Evolutionary conservation across 352 stramenopile species (phyloP).

Genomic region (Phytophthora syringae): DNA sequence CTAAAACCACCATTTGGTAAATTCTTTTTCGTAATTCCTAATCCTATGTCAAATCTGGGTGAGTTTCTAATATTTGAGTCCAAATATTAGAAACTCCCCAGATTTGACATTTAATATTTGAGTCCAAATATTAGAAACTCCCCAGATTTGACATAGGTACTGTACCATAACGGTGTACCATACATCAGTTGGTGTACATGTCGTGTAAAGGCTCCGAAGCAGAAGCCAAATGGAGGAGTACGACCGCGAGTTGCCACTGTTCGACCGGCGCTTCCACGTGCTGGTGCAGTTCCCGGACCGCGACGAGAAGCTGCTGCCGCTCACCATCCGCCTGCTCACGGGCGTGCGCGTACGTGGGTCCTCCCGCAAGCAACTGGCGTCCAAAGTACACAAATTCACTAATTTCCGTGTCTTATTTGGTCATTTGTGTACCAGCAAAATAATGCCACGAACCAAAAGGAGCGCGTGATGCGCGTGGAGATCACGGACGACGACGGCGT

Average conservation of each 20-base stretch:
- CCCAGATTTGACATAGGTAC: too few relatives aligned
- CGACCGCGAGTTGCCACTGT: conserved; percentile 80
- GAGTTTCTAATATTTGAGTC: too few relatives aligned
- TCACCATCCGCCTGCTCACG: conserved; percentile 81
- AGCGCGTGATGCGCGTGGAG: conserved; percentile 92
- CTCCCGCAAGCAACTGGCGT: neutral
- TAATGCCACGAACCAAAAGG: conserved; percentile 79
- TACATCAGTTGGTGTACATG: too few relatives aligned
- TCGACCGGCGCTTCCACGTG: conserved; percentile 84
- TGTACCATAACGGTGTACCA: too few relatives aligned
- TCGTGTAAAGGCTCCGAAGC: too few relatives aligned
- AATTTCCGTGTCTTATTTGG: conserved; percentile 6
- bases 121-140: too few relatives aligned
- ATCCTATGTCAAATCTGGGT: too few relatives aligned
- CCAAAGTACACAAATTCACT: neutral
- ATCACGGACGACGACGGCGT: conserved; percentile 93
- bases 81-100: too few relatives aligned
- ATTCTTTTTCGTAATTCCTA: too few relatives aligned
- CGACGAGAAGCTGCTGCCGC: conserved; percentile 76
- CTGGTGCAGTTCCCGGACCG: conserved; percentile 83
- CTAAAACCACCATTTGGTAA: too few relatives aligned
- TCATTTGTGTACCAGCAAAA: conserved; percentile 57
- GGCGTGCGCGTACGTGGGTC: conserved; percentile 76
- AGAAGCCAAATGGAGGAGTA: conserved; percentile 74
- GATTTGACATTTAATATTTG: too few relatives aligned